phyloP scores from a whole-genome alignment of 1,284 basidiomycete species.

The Gomphus bonarii region DNA sequence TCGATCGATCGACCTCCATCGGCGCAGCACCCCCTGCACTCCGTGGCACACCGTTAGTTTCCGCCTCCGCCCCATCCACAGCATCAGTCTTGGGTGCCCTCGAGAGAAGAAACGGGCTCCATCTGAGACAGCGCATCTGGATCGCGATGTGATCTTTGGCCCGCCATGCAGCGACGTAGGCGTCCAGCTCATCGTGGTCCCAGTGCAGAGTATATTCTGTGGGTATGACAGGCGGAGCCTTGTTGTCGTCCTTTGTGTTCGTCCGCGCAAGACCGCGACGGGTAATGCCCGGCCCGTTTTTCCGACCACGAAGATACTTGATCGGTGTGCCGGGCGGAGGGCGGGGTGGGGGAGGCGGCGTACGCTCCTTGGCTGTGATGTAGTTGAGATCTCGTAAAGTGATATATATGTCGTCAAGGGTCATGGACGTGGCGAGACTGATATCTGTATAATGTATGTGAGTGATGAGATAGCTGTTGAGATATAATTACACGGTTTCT shows the following conservation, averaged over 20 bases:
- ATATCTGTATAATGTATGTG: slow-evolving; percentile 50
- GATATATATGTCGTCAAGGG: slow-evolving; percentile 76
- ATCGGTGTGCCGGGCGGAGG: slow-evolving; percentile 69
- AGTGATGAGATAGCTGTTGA: background rate
- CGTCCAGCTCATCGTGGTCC: slow-evolving; percentile 59
- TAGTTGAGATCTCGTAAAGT: slow-evolving; percentile 73
- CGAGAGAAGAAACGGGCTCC: slow-evolving; percentile 86
- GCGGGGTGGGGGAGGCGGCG: slow-evolving; percentile 33
- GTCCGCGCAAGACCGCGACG: slow-evolving; percentile 51
- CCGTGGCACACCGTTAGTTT: slow-evolving; percentile 14
- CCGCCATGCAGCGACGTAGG: slow-evolving; percentile 64
- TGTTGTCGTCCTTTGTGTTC: slow-evolving; percentile 40
- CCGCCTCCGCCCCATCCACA: slow-evolving; percentile 23
- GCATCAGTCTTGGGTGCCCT: slow-evolving; percentile 38
- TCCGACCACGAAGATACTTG: slow-evolving; percentile 60
- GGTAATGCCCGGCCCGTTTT: slow-evolving; percentile 40
- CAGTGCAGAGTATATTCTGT: slow-evolving; percentile 71
- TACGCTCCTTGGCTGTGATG: slow-evolving; percentile 50
- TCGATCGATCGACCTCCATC: slow-evolving; percentile 9
- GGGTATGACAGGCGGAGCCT: slow-evolving; percentile 52
- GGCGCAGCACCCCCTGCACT: slow-evolving; percentile 16
- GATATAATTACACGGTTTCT: slow-evolving; percentile 15
- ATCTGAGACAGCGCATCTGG: slow-evolving; percentile 81
- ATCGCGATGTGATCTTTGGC: slow-evolving; percentile 75
- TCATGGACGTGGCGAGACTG: slow-evolving; percentile 82